These are phyloP conservation scores for Coprinopsis cinerea DNA, from an alignment of 768 basidiomycete species.

Conservation along the genomic window DNA sequence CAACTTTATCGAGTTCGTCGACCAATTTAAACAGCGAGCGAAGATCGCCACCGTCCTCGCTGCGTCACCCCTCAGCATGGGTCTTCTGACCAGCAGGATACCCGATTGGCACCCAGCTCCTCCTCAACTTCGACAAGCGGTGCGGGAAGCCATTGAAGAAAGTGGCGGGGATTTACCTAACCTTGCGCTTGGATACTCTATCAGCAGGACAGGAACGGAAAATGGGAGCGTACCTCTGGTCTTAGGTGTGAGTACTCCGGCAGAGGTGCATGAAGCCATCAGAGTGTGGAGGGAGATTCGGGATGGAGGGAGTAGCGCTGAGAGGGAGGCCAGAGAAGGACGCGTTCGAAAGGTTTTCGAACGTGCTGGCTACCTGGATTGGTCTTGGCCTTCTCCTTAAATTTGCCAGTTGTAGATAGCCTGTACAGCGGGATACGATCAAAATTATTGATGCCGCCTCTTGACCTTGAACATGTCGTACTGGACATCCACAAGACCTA, in stretches of 20 bases:
- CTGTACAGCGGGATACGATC: not conserved
- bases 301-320: slow-evolving; percentile 25
- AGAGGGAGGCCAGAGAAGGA: slow-evolving; percentile 40
- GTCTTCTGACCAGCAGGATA: slow-evolving; percentile 51
- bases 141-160: slow-evolving; percentile 29
- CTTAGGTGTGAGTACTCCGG: slow-evolving; percentile 61
- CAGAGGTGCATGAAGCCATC: slow-evolving; percentile 72
- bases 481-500: slow-evolving; percentile 38
- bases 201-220: slow-evolving; percentile 38
- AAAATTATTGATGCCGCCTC: not conserved
- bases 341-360: slow-evolving; percentile 38
- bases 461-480: slow-evolving; percentile 16
- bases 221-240: slow-evolving; percentile 53
- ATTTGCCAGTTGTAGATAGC: not conserved
- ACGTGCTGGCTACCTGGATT: slow-evolving; percentile 49
- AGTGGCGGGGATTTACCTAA: slow-evolving; percentile 49
- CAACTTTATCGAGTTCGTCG: slow-evolving; percentile 49
- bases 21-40: slow-evolving; percentile 55
- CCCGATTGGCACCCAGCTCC: slow-evolving; percentile 81
- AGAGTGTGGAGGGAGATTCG: slow-evolving; percentile 60
- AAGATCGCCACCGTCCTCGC: slow-evolving; percentile 61
- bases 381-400: slow-evolving; percentile 68
- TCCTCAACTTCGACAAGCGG: slow-evolving; percentile 37
- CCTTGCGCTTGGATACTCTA: slow-evolving; percentile 70
- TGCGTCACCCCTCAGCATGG: slow-evolving; percentile 86